phyloP scores from a whole-genome alignment of 2,329 filamentous ascomycete species.

The Ascochyta viciae-villosae region DNA sequence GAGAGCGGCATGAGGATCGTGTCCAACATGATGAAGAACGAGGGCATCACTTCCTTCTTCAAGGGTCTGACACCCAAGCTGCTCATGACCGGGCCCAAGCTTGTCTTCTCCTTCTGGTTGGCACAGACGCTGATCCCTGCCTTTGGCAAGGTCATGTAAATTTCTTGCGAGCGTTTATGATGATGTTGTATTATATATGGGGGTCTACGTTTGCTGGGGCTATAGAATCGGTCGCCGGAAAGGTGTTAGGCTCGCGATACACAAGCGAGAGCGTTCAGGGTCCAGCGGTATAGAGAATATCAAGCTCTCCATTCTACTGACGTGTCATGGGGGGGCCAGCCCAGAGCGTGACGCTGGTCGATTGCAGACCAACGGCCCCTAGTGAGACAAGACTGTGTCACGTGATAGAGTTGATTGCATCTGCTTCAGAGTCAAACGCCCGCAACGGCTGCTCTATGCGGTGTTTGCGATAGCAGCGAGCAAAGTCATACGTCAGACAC shows the following conservation, averaged over 20 bases:
- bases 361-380: neutral
- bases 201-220: conserved; percentile 25
- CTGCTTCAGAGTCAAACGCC: neutral
- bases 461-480: neutral
- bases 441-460: neutral
- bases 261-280: conserved; percentile 13
- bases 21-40: conserved; percentile 89
- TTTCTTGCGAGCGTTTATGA: conserved; percentile 18
- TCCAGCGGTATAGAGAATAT: conserved; percentile 11
- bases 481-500: conserved; percentile 24
- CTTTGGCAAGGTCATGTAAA: conserved; percentile 73
- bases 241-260: conserved; percentile 27
- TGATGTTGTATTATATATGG: conserved; percentile 39
- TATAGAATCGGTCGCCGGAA: conserved; percentile 23
- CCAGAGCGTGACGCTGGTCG: neutral
- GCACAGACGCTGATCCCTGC: conserved; percentile 97
- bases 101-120: conserved; percentile 99
- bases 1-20: conserved; percentile 93
- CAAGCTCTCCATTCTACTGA: conserved; percentile 35
- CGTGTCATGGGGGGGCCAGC: neutral
- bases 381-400: neutral
- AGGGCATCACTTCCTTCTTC: conserved; percentile 89
- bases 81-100: conserved; percentile 97
- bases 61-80: conserved; percentile 97
- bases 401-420: conserved; percentile 9